These are phyloP conservation scores for Neonectria ditissima DNA, from an alignment of 2,329 filamentous ascomycete genomes.

Conservation along the genomic window DNA sequence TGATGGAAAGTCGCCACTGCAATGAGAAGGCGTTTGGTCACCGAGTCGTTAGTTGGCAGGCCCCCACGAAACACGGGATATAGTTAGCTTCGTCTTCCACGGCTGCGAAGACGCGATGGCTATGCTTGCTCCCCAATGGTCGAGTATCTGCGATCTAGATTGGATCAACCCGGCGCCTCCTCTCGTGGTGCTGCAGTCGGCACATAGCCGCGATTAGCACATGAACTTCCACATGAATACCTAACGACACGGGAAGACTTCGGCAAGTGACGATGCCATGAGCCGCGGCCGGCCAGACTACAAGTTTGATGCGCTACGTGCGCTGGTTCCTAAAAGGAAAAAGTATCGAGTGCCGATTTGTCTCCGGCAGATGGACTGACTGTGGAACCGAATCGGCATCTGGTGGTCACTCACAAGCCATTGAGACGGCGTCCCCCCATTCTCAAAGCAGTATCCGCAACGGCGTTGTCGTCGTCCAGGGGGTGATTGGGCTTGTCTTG, in stretches of 20 bases:
- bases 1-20: constrained; percentile 1
- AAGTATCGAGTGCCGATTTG: constrained; percentile 1
- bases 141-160: constrained; percentile 15
- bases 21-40: neutral
- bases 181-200: constrained; percentile 4
- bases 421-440: neutral
- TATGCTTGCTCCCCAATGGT: constrained; percentile 6
- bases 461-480: constrained; percentile 5
- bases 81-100: constrained; percentile 4
- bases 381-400: constrained; percentile 6
- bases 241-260: constrained; percentile 15
- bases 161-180: constrained; percentile 13
- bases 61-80: constrained; percentile 20
- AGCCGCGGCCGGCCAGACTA: neutral
- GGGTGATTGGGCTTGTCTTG: neutral
- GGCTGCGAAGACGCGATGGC: constrained; percentile 3
- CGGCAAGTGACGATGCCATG: neutral
- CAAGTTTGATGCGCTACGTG: constrained; percentile 4
- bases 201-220: neutral
- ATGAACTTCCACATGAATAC: too few relatives aligned
- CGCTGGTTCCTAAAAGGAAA: constrained; percentile 2
- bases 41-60: neutral
- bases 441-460: neutral
- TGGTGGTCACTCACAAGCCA: neutral
- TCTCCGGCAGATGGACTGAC: constrained; percentile 10